Base-by-base conservation (phyloP, 2,329 filamentous ascomycete species). In the Penicillium sp. region DNA sequence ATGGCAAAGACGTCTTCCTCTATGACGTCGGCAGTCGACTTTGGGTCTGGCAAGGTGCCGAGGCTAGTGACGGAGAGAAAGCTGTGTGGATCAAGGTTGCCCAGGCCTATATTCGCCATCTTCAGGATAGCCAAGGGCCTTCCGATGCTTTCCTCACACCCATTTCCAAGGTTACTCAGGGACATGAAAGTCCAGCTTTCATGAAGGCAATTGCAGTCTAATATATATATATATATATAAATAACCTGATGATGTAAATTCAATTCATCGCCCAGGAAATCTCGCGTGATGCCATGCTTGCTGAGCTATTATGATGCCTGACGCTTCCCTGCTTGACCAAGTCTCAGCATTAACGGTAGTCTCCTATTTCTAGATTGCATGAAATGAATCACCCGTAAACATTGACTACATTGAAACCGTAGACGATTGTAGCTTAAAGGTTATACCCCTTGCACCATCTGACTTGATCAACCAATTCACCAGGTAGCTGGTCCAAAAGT, bases 11-110 rank as follows among this genome's bases (percentile, higher is more conserved):
- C 64, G 81, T 89, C 5, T 89, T 89, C 65, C 69, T 90, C 21
- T 77, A 88, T 58, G 85, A 87, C 62, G 78, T 77, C 0, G 85
- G 85, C 7, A 80, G 70, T 50, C 75, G 75, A 8, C 76, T 89
- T 33, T 90, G 86, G 86, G 84, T 89, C 2, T 89, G 87, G 87
- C 81, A 88, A 65, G 87, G 87, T 0, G 72, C 74, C 2, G 75
- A 77, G 1, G 85, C 87, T 9, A 89, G 86, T 69, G 72, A 73
- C 33, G 73, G 71, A 1, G 87, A 89, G 73, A 87, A 80, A 70
- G 79, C 82, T 5, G 76, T 77, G 69, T 90, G 87, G 87, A 56
- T 72, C 49, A 71, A 66, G 52, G 67, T 71, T 11, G 68, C 69
- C 1, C 70, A 72, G 33, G 60, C 59, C 13, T 72, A 72, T 47